Evolutionary conservation across 768 basidiomycete genomes (phyloP), one percentile per base, ranked within the genome.

Genomic region (Kwoniella bestiolae): DNA sequence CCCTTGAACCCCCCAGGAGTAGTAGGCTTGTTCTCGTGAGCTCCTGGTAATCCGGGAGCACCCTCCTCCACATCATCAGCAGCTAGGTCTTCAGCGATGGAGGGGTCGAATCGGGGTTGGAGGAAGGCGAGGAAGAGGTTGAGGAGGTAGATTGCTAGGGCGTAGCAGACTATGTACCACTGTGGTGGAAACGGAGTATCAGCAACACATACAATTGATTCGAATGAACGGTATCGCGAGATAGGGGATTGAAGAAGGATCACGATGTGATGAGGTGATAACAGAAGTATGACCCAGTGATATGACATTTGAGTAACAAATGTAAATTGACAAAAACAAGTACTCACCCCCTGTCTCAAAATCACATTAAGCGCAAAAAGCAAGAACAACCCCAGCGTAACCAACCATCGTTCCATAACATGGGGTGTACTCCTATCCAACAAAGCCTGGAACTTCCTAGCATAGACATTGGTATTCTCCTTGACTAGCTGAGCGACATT

Each of bases 21-120:
- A 41, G 65, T 71, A 5, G 66, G 29, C 70, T 55, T 56, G 63
- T 71, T 75, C 31, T 53, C 64, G 14, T 63, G 63, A 29, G 63
- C 53, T 8, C 79, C 73, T 50, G 83, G 82, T 41, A 83, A 82
- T 3, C 84, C 85, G 4, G 84, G 86, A 2, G 89, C 91, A 21
- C 94, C 96, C 78, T 92, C 94, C 74, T 99, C 96, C 21, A 96
- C 90, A 77, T 97, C 94, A 70, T 94, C 91, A 1, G 93, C 96
- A 68, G 92, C 85, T 12, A 97, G 84, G 80, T 99, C 96, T 50
- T 92, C 92, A 70, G 94, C 90, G 32, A 97, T 83, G 1, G 94
- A 95, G 0, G 96, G 95, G 82, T 99, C 96, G 80, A 99, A 98
- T 80, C 90, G 91, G 34, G 96, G 96, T 84, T 97, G 94, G 18